Base-by-base conservation (phyloP, 2,329 filamentous ascomycete genomes). In the Verticillium dahliae region DNA sequence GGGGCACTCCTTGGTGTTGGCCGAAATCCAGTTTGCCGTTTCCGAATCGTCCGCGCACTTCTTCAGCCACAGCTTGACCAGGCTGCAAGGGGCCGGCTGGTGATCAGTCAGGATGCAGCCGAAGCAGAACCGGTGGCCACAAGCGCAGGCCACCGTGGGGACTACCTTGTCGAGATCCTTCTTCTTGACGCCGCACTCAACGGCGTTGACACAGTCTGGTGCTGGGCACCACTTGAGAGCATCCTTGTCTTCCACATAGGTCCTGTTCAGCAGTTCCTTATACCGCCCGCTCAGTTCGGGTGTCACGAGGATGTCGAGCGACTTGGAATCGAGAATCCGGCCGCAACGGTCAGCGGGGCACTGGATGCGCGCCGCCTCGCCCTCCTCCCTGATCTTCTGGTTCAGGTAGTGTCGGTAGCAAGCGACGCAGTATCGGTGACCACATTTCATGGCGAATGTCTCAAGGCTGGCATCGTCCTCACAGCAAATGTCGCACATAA, bases 31-130 rank as follows among this genome's bases (percentile, higher is more conserved):
- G 74, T 99, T 99, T 4, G 95, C 94, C 0, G 95, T 99, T 75
- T 99, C 95, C 0, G 92, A 97, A 71, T 99, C 95, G 73, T 99
- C 95, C 62, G 95, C 95, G 72, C 95, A 99, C 74, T 99, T 99
- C 81, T 97, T 96, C 13, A 99, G 76, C 95, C 95, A 99, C 72
- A 85, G 89, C 82, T 95, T 97, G 59, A 98, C 94, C 59, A 99
- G 78, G 33, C 87, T 84, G 74, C 95, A 99, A 0, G 95, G 94
- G 3, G 94, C 91, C 3, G 95, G 95, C 70, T 97, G 94, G 71
- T 99, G 95, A 70, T 99, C 95, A 65, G 84, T 86, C 37, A 94
- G 82, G 9, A 90, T 89, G 74, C 95, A 99, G 18, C 95, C 95
- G 70, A 99, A 99, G 77, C 95, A 99, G 78, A 98, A 99, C 65